These are phyloP conservation scores for Diospyros kaki DNA, from an alignment of 148 eudicot genomes.

Conservation along the genomic window DNA sequence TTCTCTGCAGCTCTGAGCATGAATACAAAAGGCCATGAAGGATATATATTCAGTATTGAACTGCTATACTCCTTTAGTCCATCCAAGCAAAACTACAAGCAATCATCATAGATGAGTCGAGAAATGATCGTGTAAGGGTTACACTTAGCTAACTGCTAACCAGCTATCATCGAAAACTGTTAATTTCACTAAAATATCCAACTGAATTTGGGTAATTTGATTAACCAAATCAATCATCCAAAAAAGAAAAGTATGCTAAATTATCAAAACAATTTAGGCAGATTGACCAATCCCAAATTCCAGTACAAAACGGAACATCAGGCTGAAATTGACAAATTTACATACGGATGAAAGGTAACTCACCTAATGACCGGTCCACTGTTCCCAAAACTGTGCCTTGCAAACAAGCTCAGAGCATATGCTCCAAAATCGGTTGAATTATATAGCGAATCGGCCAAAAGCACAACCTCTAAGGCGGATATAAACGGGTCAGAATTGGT, in stretches of 20 bases:
- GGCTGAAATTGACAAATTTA: neutral
- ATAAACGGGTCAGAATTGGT: constrained; percentile 94
- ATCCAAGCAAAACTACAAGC: neutral
- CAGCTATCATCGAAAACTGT: too few species aligned
- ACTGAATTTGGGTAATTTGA: too few species aligned
- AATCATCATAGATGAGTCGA: neutral
- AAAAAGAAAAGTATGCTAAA: neutral
- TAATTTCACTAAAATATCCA: too few species aligned
- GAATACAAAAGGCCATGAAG: neutral
- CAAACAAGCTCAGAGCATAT: constrained; percentile 58
- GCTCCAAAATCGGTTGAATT: constrained; percentile 74
- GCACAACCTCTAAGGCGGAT: constrained; percentile 73
- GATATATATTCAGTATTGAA: too few species aligned
- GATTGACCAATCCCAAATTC: neutral
- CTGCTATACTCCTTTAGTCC: neutral
- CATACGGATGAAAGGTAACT: constrained; percentile 11
- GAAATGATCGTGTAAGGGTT: neutral
- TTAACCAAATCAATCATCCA: neutral
- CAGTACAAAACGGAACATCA: neutral
- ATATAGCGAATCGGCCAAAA: constrained; percentile 58
- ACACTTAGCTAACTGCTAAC: neutral
- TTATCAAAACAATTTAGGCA: constrained; percentile 4
- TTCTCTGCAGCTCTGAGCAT: neutral
- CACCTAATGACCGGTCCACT: constrained; percentile 59
- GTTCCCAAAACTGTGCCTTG: constrained; percentile 79